Evolutionary conservation across 169 alveolate genomes (phyloP).

Genomic region (Perkinsus olseni): DNA sequence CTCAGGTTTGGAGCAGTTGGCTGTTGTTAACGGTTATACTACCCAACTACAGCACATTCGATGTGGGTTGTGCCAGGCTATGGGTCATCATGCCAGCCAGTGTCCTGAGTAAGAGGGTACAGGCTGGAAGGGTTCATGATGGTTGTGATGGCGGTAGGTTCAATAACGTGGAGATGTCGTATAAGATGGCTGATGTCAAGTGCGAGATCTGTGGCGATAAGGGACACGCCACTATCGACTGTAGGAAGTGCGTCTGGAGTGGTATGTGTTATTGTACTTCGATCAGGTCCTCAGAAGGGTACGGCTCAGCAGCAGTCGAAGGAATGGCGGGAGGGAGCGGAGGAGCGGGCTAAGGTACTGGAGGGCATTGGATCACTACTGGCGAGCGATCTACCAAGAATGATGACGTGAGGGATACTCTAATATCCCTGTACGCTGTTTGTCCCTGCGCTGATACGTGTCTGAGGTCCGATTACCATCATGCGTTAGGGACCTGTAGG

Average conservation of each 20-base stretch:
- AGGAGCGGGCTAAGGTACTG: neutral
- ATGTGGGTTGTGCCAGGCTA: conserved; percentile 64
- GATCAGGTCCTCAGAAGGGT: neutral
- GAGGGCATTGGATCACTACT: neutral
- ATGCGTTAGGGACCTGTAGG: too few relatives aligned
- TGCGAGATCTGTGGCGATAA: conserved; percentile 71
- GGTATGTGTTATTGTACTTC: neutral
- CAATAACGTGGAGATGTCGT: conserved; percentile 2
- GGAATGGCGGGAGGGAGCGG: neutral
- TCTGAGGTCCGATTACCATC: too few relatives aligned
- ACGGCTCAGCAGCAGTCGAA: neutral
- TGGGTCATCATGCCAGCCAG: conserved; percentile 63
- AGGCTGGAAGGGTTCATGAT: neutral
- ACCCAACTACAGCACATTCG: conserved; percentile 44
- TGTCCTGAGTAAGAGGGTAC: conserved; percentile 46
- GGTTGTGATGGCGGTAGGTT: neutral
- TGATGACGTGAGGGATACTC: too few relatives aligned
- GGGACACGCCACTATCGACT: conserved; percentile 74
- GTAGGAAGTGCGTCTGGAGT: conserved; percentile 28
- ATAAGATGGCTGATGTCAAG: conserved; percentile 47
- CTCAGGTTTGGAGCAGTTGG: conserved; percentile 63
- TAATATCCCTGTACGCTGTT: too few relatives aligned
- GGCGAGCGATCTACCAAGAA: too few relatives aligned
- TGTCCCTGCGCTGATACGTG: neutral
- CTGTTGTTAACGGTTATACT: conserved; percentile 65